Conservation (phyloP, 148 eudicot genomes). For the Silene latifolia region DNA sequence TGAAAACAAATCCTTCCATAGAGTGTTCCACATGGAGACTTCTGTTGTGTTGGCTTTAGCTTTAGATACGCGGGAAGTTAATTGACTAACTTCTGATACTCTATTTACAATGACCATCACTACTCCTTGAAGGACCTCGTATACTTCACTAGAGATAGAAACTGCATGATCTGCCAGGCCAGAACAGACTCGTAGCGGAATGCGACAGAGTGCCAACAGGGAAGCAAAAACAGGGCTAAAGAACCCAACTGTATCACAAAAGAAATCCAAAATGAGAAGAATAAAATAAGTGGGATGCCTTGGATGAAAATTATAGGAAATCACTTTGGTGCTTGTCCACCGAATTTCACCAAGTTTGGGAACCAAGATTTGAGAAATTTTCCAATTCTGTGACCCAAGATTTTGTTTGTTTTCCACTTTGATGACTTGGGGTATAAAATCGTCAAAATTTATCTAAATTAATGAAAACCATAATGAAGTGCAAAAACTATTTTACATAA, state of each 20-base stretch:
- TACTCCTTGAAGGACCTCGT: constrained; percentile 33
- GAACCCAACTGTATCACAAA: constrained; percentile 26
- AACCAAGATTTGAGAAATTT: too few species aligned
- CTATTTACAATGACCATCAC: constrained; percentile 27
- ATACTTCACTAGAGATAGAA: constrained; percentile 18
- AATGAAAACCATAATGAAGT: too few species aligned
- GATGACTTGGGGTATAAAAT: too few species aligned
- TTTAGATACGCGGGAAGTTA: constrained; percentile 38
- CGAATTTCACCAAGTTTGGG: too few species aligned
- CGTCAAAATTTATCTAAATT: too few species aligned
- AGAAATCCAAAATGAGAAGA: constrained; percentile 3
- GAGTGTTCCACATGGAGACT: constrained; percentile 35
- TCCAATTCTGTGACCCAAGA: too few species aligned
- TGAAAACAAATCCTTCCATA: constrained; percentile 86
- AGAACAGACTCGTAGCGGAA: constrained; percentile 3
- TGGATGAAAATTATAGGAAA: too few species aligned
- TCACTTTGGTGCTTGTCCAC: too few species aligned
- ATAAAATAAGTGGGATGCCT: too few species aligned
- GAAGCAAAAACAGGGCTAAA: constrained; percentile 24
- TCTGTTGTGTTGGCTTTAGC: constrained; percentile 55
- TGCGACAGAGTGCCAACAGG: constrained; percentile 24
- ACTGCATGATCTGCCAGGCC: too few species aligned
- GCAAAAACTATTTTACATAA: too few species aligned
- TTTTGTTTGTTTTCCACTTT: too few species aligned
- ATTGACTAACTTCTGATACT: constrained; percentile 15